phyloP scores from a whole-genome alignment of 345 rosid genomes.

The Pugionium cornutum region DNA sequence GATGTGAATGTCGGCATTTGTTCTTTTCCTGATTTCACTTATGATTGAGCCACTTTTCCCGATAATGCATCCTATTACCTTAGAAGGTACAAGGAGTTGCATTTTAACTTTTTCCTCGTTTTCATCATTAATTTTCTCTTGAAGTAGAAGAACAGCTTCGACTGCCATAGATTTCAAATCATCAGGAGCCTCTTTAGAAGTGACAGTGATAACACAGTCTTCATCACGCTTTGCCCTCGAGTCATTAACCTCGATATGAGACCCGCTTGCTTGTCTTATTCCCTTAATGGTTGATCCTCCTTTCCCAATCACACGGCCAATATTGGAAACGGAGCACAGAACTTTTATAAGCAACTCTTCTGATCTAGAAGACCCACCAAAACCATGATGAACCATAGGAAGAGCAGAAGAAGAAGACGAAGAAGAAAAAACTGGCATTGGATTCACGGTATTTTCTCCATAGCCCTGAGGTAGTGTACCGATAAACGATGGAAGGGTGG shows the following conservation, averaged over 20 bases:
- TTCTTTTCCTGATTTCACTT: constrained; percentile 85
- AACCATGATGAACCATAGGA: constrained; percentile 59
- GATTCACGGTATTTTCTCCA: constrained; percentile 52
- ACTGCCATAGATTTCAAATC: constrained; percentile 95
- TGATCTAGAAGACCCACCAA: constrained; percentile 52
- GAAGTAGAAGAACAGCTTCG: constrained; percentile 87
- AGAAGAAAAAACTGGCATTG: constrained; percentile 67
- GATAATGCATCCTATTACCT: constrained; percentile 89
- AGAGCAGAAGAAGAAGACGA: constrained; percentile 47
- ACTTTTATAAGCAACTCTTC: constrained; percentile 71
- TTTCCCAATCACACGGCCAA: constrained; percentile 96
- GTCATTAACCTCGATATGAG: constrained; percentile 87
- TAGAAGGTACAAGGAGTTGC: constrained; percentile 81
- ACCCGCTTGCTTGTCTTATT: constrained; percentile 89
- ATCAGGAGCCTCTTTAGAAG: constrained; percentile 78
- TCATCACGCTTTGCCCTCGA: constrained; percentile 61
- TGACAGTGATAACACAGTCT: constrained; percentile 68
- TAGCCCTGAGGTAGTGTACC: constrained; percentile 71
- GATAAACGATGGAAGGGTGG: constrained; percentile 63
- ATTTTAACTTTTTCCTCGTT: constrained; percentile 59
- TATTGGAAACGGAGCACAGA: constrained; percentile 73
- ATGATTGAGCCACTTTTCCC: constrained; percentile 92
- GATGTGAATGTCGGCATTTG: constrained; percentile 76
- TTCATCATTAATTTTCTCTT: constrained; percentile 83
- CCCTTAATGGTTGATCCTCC: constrained; percentile 88